A percentile compares a stretch with the other conserved stretches of the same genome.
phyloP scores from a whole-genome alignment of 495 filamentous ascomycete species.

The Paragyromitra xinjiangensis region DNA sequence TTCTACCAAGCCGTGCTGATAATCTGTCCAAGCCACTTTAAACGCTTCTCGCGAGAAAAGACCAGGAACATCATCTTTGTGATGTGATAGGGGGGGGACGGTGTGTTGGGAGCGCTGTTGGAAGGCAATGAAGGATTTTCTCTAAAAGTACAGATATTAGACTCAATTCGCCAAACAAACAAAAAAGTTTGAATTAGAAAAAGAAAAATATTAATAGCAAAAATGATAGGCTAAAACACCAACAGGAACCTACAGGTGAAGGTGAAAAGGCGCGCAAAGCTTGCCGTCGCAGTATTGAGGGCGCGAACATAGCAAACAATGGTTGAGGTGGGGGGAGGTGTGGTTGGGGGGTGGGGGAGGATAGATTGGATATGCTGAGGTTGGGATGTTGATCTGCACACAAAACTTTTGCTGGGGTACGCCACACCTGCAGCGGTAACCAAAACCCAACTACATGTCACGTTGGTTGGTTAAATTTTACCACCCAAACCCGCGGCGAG shows the following conservation, averaged over 20 bases:
- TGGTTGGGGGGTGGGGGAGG: not conserved
- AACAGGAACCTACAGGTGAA: constrained; percentile 24
- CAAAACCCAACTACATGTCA: no score
- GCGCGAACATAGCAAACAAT: constrained; percentile 29
- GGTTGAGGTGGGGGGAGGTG: not conserved
- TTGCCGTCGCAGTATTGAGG: constrained; percentile 34
- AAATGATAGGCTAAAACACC: not conserved
- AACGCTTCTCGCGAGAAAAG: constrained; percentile 73
- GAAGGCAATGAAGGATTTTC: constrained; percentile 42
- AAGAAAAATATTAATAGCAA: not conserved
- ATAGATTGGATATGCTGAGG: constrained; percentile 15
- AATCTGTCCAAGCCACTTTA: constrained; percentile 81
- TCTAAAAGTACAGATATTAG: constrained; percentile 27
- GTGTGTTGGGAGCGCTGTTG: constrained; percentile 63
- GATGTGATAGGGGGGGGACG: constrained; percentile 68
- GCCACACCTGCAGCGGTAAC: not conserved
- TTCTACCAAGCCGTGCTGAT: constrained; percentile 75
- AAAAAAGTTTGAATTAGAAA: not conserved
- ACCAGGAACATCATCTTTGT: constrained; percentile 70
- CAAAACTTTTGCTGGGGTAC: constrained; percentile 27
- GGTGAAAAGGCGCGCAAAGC: constrained; percentile 31
- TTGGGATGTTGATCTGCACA: constrained; percentile 30
- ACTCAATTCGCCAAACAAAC: not conserved
- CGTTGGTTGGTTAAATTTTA: no score
- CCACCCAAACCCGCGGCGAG: no score